A percentile compares a stretch with the other conserved stretches of the same genome.
phyloP scores from a whole-genome alignment of 2,329 filamentous ascomycete species.

The Xylaria sp. region DNA sequence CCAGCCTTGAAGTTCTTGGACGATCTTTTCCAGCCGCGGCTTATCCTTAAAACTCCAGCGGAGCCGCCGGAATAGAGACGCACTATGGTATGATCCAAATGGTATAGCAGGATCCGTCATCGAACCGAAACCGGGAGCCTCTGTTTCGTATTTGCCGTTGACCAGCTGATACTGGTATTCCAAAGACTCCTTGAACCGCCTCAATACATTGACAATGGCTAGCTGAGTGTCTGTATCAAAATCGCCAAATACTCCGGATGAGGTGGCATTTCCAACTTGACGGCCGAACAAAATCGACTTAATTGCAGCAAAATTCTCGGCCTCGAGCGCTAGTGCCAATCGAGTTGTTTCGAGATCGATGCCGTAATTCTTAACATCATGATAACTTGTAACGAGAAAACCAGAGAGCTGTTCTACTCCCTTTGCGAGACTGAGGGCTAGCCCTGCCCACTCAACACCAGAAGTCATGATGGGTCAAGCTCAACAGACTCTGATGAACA shows the following conservation, averaged over 20 bases:
- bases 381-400: neutral
- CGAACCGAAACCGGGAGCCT: neutral
- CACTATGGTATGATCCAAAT: constrained; percentile 1
- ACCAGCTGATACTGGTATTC: constrained; percentile 2
- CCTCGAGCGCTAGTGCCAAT: neutral
- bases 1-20: neutral
- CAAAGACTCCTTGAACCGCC: constrained; percentile 1
- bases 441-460: neutral
- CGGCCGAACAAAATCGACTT: constrained; percentile 1
- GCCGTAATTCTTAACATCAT: neutral
- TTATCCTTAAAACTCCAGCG: constrained; percentile 2
- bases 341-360: neutral
- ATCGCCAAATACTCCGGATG: neutral
- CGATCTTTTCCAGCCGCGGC: neutral
- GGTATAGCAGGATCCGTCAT: neutral
- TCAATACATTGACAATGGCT: constrained; percentile 1
- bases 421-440: constrained; percentile 1
- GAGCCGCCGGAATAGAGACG: neutral
- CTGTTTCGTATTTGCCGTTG: neutral
- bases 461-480: neutral
- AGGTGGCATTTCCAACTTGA: neutral
- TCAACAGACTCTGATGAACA: neutral
- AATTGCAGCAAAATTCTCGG: neutral
- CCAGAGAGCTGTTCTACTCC: neutral
- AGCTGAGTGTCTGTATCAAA: constrained; percentile 4